A percentile compares a stretch with the other conserved stretches of the same genome.
These are phyloP conservation scores for Cajanus cajan DNA, from an alignment of 306 rosid genomes.

Conservation along the genomic window DNA sequence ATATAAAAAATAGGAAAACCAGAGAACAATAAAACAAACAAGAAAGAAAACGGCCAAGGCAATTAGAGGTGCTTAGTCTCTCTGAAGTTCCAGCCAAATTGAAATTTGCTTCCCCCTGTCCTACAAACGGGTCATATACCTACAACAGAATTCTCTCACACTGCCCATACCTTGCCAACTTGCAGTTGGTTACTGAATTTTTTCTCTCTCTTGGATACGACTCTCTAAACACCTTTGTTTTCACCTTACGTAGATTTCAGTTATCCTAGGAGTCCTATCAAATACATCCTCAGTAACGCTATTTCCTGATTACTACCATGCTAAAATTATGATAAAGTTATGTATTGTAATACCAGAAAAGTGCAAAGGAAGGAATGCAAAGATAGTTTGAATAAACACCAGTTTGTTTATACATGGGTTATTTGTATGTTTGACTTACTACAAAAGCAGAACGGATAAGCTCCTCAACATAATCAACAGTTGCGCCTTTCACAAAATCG, in stretches of 20 bases:
- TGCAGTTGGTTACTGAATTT: not conserved
- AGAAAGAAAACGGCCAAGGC: not conserved
- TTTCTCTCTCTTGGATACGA: not conserved
- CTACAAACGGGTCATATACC: not conserved
- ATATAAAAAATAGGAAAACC: not conserved
- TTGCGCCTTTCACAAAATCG: slow-evolving; percentile 94
- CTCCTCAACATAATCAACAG: slow-evolving; percentile 95
- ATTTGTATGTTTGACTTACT: slow-evolving; percentile 46
- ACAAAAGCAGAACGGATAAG: slow-evolving; percentile 88
- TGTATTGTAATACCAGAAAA: not conserved
- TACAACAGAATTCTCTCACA: not conserved
- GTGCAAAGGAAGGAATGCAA: not conserved
- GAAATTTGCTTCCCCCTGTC: not conserved
- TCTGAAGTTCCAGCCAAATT: not conserved
- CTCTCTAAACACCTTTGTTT: not conserved
- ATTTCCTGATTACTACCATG: not conserved
- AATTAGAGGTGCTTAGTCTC: not conserved
- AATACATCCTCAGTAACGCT: not conserved
- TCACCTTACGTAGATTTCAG: not conserved
- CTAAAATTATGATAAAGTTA: not conserved
- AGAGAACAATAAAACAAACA: not conserved
- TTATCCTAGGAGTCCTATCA: not conserved
- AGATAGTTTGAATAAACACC: slow-evolving; percentile 10
- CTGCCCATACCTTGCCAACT: not conserved
- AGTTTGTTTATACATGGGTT: not conserved